A percentile compares a stretch with the other conserved stretches of the same genome.
Conservation (phyloP, 2,329 filamentous ascomycete genomes). For the Trichoderma sp. region DNA sequence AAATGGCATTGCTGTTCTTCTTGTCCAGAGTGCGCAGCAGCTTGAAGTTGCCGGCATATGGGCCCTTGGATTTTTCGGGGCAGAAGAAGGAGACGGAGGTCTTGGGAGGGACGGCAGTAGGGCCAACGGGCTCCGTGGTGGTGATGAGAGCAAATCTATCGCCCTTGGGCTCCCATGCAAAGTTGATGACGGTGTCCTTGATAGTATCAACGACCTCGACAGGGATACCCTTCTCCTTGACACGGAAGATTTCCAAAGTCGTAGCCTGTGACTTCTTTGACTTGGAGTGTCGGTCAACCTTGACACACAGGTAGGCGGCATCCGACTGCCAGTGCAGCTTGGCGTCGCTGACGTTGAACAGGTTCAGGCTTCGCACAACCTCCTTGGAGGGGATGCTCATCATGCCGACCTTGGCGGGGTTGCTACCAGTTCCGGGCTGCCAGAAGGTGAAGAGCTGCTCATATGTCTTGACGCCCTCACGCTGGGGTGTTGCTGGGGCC, state of each 20-base stretch:
- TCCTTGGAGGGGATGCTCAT: slow-evolving; percentile 97
- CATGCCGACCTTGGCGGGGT: slow-evolving; percentile 92
- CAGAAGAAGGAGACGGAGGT: slow-evolving; percentile 96
- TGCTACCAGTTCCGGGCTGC: slow-evolving; percentile 97
- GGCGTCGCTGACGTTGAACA: slow-evolving; percentile 96
- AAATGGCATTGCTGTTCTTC: slow-evolving; percentile 99
- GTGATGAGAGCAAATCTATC: slow-evolving; percentile 98
- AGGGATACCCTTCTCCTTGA: slow-evolving; percentile 95
- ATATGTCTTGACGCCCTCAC: slow-evolving; percentile 85
- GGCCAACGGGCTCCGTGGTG: slow-evolving; percentile 77
- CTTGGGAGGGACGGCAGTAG: slow-evolving; percentile 85
- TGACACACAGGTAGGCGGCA: slow-evolving; percentile 90
- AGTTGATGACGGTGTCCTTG: slow-evolving; percentile 99
- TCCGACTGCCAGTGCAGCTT: slow-evolving; percentile 99
- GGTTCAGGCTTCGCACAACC: slow-evolving; percentile 88
- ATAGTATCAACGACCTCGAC: slow-evolving; percentile 97
- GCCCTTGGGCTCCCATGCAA: slow-evolving; percentile 98
- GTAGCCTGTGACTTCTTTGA: slow-evolving; percentile 98
- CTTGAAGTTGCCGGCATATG: slow-evolving; percentile 87
- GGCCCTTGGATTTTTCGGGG: slow-evolving; percentile 87
- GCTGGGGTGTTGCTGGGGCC: slow-evolving; percentile 79
- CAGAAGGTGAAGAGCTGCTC: slow-evolving; percentile 98
- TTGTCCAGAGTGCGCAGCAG: slow-evolving; percentile 93
- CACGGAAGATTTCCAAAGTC: slow-evolving; percentile 96
- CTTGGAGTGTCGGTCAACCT: slow-evolving; percentile 98